Evolutionary conservation across 2,329 filamentous ascomycete genomes (phyloP), one percentile per base, ranked within the genome.

Genomic region (Anisogramma anomala): DNA sequence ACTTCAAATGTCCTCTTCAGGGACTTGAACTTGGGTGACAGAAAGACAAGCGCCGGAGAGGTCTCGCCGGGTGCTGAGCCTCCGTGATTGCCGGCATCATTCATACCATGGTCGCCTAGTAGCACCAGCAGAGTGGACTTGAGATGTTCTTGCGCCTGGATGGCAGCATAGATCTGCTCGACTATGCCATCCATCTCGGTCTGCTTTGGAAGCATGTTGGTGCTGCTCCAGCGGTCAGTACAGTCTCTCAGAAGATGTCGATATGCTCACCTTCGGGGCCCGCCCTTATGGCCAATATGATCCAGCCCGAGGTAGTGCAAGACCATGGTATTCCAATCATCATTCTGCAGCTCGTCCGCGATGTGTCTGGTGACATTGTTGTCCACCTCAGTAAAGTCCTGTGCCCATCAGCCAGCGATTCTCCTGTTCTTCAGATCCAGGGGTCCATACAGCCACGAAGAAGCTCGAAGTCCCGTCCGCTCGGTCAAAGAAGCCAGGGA

Each of bases 381-480:
- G 63, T 98, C 91, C 49, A 98, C 93, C 66, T 98, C 88, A 36
- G 85, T 93, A 55, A 95, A 98, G 60, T 98, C 91, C 86, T 93
- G 53, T 18, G n/a, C 22, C 28, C 15, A 22, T 25, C 17, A 34
- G 30, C 4, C 26, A 26, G 9, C 22, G 9, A 14, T 15, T 18
- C 22, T 46, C 53, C 34, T 57, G 52, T 39, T 10, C 3, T 1
- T 11, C 13, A 23, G 23, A 13, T 17, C 19, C 15, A 4, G 17
- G 14, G 6, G 15, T 33, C 28, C 82, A 69, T 61, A 94, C 86
- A 60, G 91, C 87, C 52, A 98, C 91, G 61, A 96, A 98, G 61
- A 98, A 98, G 64, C 89, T 96, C 42, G 87, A 87, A 2, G 91
- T 98, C 35, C 93, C 91, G 61, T 98, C 93, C 37, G 79, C 71